A percentile compares a stretch with the other conserved stretches of the same genome.
These are phyloP conservation scores for Auriscalpium microsporum DNA, from an alignment of 768 basidiomycete species.

Conservation along the genomic window DNA sequence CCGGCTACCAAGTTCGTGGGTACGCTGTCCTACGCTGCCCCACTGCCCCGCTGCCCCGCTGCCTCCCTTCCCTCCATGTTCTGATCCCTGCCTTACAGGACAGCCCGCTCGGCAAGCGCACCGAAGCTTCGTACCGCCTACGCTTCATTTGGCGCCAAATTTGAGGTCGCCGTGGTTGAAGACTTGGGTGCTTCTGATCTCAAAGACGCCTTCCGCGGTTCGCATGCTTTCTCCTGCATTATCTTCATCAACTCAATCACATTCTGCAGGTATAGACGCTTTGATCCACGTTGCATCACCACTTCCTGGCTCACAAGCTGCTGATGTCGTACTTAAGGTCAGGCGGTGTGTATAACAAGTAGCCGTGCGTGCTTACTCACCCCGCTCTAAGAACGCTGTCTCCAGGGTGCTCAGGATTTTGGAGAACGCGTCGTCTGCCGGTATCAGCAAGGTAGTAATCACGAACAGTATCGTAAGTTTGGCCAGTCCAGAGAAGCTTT, in stretches of 20 bases:
- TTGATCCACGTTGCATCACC: neutral
- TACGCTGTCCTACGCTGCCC: neutral
- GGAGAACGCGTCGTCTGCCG: neutral
- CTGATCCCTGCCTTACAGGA: neutral
- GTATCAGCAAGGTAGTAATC: neutral
- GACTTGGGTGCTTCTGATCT: neutral
- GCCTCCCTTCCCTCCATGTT: neutral
- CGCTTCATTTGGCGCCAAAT: neutral
- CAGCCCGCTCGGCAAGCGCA: neutral
- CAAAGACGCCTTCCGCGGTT: neutral
- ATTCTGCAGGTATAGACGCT: neutral
- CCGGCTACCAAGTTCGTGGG: neutral
- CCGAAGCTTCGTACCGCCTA: neutral
- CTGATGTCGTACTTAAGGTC: neutral
- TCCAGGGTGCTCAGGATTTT: neutral
- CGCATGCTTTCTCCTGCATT: neutral
- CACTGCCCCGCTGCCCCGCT: neutral
- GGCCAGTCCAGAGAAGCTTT: neutral
- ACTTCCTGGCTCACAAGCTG: neutral
- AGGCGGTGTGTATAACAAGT: neutral
- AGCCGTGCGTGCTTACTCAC: too few relatives aligned
- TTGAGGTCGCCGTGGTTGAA: neutral
- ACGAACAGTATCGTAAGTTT: neutral
- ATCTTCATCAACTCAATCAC: neutral
- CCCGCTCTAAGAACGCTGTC: neutral